A percentile compares a stretch with the other conserved stretches of the same genome.
phyloP scores from a whole-genome alignment of 352 stramenopile genomes.

The Phytophthora vignae region DNA sequence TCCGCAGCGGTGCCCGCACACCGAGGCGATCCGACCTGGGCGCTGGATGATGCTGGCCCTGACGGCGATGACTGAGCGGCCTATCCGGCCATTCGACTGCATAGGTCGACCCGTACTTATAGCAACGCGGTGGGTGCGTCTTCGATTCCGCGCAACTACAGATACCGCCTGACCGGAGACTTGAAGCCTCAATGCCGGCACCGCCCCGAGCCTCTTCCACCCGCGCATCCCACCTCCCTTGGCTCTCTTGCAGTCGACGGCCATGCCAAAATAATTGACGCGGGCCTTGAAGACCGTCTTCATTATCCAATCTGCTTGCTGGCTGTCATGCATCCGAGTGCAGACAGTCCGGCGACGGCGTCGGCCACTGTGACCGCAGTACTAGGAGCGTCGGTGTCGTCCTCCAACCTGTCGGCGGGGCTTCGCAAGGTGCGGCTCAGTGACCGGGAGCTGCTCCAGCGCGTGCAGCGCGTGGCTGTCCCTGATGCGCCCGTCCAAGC shows the following conservation, averaged over 20 bases:
- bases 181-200: constrained; percentile 1
- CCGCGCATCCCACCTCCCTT: constrained; percentile 24
- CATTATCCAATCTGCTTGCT: constrained; percentile 41
- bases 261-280: not conserved
- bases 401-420: constrained; percentile 23
- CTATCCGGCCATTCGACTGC: constrained; percentile 2
- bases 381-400: constrained; percentile 14
- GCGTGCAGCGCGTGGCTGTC: constrained; percentile 26
- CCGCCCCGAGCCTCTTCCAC: constrained; percentile 21
- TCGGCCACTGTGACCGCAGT: constrained; percentile 9
- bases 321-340: constrained; percentile 20
- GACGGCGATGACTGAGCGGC: not conserved
- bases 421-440: constrained; percentile 25
- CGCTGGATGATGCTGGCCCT: constrained; percentile 18
- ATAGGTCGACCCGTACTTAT: not conserved
- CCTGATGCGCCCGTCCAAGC: constrained; percentile 14
- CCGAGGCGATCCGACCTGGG: constrained; percentile 8
- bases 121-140: constrained; percentile 9
- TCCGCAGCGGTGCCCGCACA: not conserved
- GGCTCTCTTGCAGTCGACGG: constrained; percentile 24
- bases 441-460: constrained; percentile 36
- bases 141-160: no score
- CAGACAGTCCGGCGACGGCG: constrained; percentile 19
- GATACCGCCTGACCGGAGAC: constrained; percentile 1
- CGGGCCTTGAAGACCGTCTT: not conserved